Base-by-base conservation (phyloP, 345 rosid genomes). In the Murraya koenigii region DNA sequence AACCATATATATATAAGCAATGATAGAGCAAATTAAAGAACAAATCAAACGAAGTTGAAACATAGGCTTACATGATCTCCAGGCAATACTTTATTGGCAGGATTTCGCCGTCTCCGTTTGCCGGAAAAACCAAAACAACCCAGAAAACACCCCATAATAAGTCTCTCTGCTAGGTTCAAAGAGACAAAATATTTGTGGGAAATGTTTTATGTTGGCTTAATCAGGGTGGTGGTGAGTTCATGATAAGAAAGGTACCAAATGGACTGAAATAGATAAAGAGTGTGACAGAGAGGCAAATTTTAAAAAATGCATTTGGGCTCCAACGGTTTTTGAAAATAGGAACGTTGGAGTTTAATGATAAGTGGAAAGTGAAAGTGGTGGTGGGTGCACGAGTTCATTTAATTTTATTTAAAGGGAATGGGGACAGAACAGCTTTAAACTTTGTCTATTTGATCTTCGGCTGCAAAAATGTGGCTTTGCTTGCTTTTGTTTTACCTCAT, bases 41-140 rank as follows among this genome's bases (percentile, higher is more conserved):
- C 26, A 71, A 66, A 70, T 32, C 17, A 25, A 36, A 28, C 78
- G 49, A 13, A 10, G 22, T 8, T n/a, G 69, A 52, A 26, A 22
- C 49, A 1, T 14, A 58, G 54, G 54, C 83, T 78, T 82, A 92
- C 98, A 77, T 82, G 89, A 74, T 85, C 82, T n/a, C 86, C 82
- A 39, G 88, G 86, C 20, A 84, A 87, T 81, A 89, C 81, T 59
- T 83, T 82, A 17, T 79, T 84, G 67, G 81, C 80, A 4, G 88
- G 86, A 36, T 82, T 89, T 79, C 90, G 85, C 8, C 79, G 88
- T 80, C 87, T 87, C 78, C 86, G 85, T 74, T 86, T 90, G 76
- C 89, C 79, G 72, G 97, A 82, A 79, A 88, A 72, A 73, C 98
- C 94, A 79, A 95, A 95, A 84, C 97, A 95, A 30, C 90, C 94